A percentile compares a stretch with the other conserved stretches of the same genome.
Conservation (phyloP, 148 eudicot genomes). For the Vaccinium vitisidaea region DNA sequence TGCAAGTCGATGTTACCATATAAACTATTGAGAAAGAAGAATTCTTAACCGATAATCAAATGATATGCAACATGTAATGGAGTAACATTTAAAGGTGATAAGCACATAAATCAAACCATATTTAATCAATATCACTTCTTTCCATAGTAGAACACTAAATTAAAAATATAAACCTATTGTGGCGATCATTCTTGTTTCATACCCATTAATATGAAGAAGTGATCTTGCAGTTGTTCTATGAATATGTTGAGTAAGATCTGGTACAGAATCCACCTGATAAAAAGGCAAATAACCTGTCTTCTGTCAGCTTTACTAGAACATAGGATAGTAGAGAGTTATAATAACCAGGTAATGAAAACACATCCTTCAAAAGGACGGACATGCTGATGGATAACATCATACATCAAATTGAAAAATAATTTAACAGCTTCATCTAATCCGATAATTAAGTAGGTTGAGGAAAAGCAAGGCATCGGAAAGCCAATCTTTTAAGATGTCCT, state of each 20-base stretch:
- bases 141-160: background rate
- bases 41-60: background rate
- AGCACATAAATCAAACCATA: background rate
- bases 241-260: constrained; percentile 79
- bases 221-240: constrained; percentile 83
- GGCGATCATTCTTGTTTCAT: constrained; percentile 28
- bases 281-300: constrained; percentile 18
- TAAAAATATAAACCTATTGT: background rate
- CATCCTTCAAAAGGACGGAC: constrained; percentile 1
- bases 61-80: background rate
- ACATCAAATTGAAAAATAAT: background rate
- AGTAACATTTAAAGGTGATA: background rate
- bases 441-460: background rate
- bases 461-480: background rate
- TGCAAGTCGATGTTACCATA: background rate
- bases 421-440: background rate
- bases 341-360: background rate
- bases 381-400: background rate
- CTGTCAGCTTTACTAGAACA: constrained; percentile 13
- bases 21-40: background rate
- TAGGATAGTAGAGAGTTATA: background rate
- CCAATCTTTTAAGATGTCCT: background rate
- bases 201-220: constrained; percentile 93
- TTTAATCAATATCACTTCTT: background rate
- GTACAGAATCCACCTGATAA: constrained; percentile 85